Percentiles rank a stretch among this genome's conserved stretches.
Conservation (phyloP, 2,329 filamentous ascomycete genomes). For the Fusarium sp. region DNA sequence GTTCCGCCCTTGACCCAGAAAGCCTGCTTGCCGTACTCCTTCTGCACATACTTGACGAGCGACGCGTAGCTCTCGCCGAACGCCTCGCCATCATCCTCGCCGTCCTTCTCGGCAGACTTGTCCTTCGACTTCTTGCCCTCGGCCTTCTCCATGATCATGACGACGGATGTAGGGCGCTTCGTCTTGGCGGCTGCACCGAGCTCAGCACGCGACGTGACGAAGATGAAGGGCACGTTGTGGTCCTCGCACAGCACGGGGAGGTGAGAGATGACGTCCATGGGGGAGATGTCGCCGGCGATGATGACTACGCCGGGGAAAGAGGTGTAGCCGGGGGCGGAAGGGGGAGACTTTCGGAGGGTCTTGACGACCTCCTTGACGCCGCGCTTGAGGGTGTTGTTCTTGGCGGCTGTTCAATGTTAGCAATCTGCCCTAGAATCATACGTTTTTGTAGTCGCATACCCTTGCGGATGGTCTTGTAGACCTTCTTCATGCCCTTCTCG, state of each 20-base stretch:
- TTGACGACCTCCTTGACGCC: slow-evolving; percentile 99
- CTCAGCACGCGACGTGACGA: slow-evolving; percentile 91
- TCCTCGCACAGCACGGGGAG: slow-evolving; percentile 98
- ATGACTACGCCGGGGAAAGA: slow-evolving; percentile 82
- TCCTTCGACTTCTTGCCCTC: slow-evolving; percentile 61
- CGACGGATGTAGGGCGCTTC: slow-evolving; percentile 95
- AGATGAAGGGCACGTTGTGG: slow-evolving; percentile 97
- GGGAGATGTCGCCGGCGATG: slow-evolving; percentile 96
- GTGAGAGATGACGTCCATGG: slow-evolving; percentile 98
- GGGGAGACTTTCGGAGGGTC: slow-evolving; percentile 90
- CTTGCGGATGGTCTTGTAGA: slow-evolving; percentile 69
- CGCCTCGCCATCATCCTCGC: slow-evolving; percentile 67
- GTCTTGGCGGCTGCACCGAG: slow-evolving; percentile 93
- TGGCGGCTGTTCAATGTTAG: slow-evolving; percentile 76
- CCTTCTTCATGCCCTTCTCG: slow-evolving; percentile 78
- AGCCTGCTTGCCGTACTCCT: slow-evolving; percentile 72
- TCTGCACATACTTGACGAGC: slow-evolving; percentile 74
- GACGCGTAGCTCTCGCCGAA: slow-evolving; percentile 75
- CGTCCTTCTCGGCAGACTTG: slow-evolving; percentile 60
- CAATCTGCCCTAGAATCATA: background rate
- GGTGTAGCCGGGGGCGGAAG: slow-evolving; percentile 73
- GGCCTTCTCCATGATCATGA: slow-evolving; percentile 81
- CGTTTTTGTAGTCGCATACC: slow-evolving; percentile 56
- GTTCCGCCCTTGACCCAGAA: slow-evolving; percentile 61
- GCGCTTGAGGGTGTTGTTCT: slow-evolving; percentile 94